Conservation (phyloP, 257 asterid genomes). For the Solanum rostratum region DNA sequence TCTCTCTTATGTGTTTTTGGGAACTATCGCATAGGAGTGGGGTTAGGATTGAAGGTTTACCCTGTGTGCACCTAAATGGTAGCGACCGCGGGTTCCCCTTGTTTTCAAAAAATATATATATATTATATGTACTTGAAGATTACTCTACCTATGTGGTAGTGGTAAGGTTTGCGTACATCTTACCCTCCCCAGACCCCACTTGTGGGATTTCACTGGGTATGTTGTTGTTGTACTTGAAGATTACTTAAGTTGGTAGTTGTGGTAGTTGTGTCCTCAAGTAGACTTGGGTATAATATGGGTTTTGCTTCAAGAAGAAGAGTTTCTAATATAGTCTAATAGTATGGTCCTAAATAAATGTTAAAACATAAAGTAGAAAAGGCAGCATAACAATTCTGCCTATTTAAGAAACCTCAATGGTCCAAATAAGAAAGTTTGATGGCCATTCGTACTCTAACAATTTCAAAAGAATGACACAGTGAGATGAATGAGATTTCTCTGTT, state of each 20-base stretch:
- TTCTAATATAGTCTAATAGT: not conserved
- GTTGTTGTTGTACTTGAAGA: too few relatives aligned
- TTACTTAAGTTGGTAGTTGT: not conserved
- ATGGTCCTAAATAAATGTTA: not conserved
- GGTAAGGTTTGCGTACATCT: too few relatives aligned
- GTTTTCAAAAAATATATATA: too few relatives aligned
- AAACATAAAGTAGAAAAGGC: not conserved
- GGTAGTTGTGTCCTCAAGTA: not conserved
- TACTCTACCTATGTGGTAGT: too few relatives aligned
- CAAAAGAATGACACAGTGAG: rapidly evolving
- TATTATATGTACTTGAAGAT: not conserved
- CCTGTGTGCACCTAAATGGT: too few relatives aligned
- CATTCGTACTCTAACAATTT: not conserved
- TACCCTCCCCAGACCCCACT: too few relatives aligned
- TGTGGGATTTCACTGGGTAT: too few relatives aligned
- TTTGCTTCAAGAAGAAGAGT: not conserved
- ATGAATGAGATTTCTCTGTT: not conserved
- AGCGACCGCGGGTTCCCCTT: too few relatives aligned
- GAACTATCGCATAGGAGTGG: too few relatives aligned
- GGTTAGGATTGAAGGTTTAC: too few relatives aligned
- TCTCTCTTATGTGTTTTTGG: too few relatives aligned
- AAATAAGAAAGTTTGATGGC: not conserved
- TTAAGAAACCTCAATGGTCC: not conserved
- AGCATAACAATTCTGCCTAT: not conserved
- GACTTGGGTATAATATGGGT: not conserved